Base-by-base conservation (phyloP, 768 basidiomycete genomes). In the Polyporus arcularius region DNA sequence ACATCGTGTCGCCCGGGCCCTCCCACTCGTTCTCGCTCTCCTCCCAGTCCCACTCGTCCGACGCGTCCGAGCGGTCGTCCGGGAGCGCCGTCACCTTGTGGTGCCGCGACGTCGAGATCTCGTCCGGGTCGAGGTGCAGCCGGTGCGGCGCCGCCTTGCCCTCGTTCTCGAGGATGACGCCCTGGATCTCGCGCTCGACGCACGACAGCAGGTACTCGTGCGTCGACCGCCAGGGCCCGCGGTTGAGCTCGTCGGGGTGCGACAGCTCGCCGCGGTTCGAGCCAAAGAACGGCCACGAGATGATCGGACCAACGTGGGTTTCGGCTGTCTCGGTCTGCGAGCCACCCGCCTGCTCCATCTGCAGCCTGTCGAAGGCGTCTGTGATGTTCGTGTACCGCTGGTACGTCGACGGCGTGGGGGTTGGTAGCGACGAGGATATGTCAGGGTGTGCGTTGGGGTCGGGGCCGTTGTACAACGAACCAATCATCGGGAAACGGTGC, bases 231-330 rank as follows among this genome's bases (percentile, higher is more conserved):
- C 90, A 94, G 0, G 92, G 92, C 2, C 92, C 91, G n/a, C 92
- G 85, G 67, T 91, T 79, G 39, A 94, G 79, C 65, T 92, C 89
- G 21, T 78, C 74, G 3, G 86, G 86, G 65, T 89, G 88, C 3
- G 73, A 65, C 26, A 91, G 80, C 59, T 90, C 87, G 35, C 92
- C 92, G 42, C 92, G 82, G 64, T 88, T 86, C 4, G 90, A 88
- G 48, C 92, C 92, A 70, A 94, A 94, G 79, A 94, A 94, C 1
- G 92, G 89, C 92, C 92, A 94, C 3, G 91, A 92, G 52, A 94
- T 84, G 67, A 94, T 94, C 8, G 89, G 88, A 4, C 92, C 92
- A 46, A 93, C 79, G 52, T 87, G 83, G 72, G 81, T 84, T 53
- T 81, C 76, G 39, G 71, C 47, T 61, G 62, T 48, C 53, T 58